Conservation (phyloP, 441 rosid species). For the Populus hybrid region DNA sequence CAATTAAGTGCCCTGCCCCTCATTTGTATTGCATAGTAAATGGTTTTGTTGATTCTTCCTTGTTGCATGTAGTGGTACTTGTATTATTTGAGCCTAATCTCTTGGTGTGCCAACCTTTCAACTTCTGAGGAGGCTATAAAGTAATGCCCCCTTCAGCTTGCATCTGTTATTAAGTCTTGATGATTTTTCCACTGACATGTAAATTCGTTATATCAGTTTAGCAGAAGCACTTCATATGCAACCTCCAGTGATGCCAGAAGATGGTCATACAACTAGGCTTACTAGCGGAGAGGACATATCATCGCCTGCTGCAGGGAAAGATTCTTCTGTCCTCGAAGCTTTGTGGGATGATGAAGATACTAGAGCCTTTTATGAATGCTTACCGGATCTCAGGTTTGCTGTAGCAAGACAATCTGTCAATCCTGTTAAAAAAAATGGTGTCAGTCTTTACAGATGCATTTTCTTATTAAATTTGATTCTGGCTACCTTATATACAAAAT, state of each 20-base stretch:
- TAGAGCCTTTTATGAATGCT: constrained; percentile 90
- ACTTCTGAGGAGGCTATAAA: neutral
- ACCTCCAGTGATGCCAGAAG: constrained; percentile 98
- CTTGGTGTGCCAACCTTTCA: neutral
- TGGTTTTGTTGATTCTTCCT: neutral
- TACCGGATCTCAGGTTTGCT: constrained; percentile 95
- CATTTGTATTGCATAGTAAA: neutral
- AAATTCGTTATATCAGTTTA: constrained; percentile 45
- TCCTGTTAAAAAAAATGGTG: neutral
- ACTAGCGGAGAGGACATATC: constrained; percentile 82
- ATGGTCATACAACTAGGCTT: constrained; percentile 93
- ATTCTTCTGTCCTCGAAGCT: constrained; percentile 69
- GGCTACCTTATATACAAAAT: neutral
- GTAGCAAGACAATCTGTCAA: constrained; percentile 7
- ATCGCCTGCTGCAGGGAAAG: constrained; percentile 74
- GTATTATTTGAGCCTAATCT: neutral
- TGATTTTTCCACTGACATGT: neutral
- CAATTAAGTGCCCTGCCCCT: neutral
- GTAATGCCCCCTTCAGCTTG: neutral
- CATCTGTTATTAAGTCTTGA: neutral
- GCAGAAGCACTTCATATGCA: constrained; percentile 99
- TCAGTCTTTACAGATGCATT: neutral
- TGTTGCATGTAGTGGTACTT: neutral
- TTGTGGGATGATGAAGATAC: constrained; percentile 99
- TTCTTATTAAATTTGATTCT: neutral